These are phyloP conservation scores for Komagataella pseudopastoris DNA, from an alignment of 805 yeast genomes.

Conservation along the genomic window DNA sequence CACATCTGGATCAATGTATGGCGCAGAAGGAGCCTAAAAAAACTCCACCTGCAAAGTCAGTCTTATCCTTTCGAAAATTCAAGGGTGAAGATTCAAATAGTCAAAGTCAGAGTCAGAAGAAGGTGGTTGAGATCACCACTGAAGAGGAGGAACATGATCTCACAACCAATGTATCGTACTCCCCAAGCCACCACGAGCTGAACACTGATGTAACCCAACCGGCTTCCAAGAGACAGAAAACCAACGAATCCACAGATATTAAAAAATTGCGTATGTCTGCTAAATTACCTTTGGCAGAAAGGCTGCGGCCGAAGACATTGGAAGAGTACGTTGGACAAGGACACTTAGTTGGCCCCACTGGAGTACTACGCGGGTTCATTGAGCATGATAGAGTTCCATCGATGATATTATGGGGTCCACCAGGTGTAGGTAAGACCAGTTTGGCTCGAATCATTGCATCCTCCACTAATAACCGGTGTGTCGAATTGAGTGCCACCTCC, in stretches of 20 bases:
- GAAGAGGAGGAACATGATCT: background rate
- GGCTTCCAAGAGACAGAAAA: constrained; percentile 1
- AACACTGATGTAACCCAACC: background rate
- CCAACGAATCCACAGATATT: constrained; percentile 7
- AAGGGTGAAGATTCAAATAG: constrained; percentile 1
- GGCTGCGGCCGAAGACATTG: constrained; percentile 63
- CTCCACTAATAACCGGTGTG: constrained; percentile 39
- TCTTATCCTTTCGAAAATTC: constrained; percentile 1
- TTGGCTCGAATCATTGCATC: constrained; percentile 43
- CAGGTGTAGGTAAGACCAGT: constrained; percentile 93
- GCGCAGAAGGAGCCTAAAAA: background rate
- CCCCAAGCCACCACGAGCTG: background rate
- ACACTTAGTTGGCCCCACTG: constrained; percentile 56
- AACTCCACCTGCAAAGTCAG: background rate
- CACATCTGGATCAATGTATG: constrained; percentile 20
- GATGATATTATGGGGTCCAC: constrained; percentile 87
- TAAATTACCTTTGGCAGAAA: constrained; percentile 54
- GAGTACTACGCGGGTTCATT: constrained; percentile 55
- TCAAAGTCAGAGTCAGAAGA: background rate
- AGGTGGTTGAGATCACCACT: background rate
- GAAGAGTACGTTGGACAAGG: constrained; percentile 75
- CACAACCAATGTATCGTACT: background rate
- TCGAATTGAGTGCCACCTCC: constrained; percentile 79
- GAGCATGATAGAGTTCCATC: constrained; percentile 63
- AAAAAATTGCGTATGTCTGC: constrained; percentile 9